A percentile compares a stretch with the other conserved stretches of the same genome.
These are phyloP conservation scores for Paspalum notatum DNA, from an alignment of 176 grass and related monocot species.

Conservation along the genomic window DNA sequence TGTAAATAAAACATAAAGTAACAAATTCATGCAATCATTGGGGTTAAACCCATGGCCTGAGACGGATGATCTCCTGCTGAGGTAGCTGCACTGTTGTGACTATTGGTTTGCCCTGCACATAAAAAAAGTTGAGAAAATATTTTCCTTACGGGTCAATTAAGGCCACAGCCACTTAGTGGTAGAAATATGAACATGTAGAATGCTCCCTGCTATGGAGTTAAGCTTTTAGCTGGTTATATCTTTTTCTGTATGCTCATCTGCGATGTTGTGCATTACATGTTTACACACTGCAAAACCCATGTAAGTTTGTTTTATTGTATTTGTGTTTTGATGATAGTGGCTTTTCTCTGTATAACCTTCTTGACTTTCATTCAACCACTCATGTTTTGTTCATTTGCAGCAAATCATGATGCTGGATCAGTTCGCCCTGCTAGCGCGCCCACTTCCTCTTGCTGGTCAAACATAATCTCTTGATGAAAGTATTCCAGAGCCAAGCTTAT, in stretches of 20 bases:
- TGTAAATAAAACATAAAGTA: too few relatives aligned
- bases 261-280: background rate
- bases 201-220: slow-evolving; percentile 5
- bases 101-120: too few relatives aligned
- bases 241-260: slow-evolving; percentile 7
- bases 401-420: slow-evolving; percentile 18
- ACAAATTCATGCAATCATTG: too few relatives aligned
- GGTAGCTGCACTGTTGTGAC: background rate
- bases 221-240: background rate
- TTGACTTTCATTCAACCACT: slow-evolving; percentile 32
- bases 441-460: slow-evolving; percentile 24
- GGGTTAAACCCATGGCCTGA: too few relatives aligned
- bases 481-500: slow-evolving; percentile 14
- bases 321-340: background rate
- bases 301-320: background rate
- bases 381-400: slow-evolving; percentile 39
- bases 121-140: background rate
- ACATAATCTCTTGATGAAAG: slow-evolving; percentile 19
- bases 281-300: background rate
- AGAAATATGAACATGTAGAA: background rate
- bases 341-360: background rate
- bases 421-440: slow-evolving; percentile 15
- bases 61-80: background rate
- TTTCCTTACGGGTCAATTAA: background rate
- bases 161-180: background rate